Evolutionary conservation across 495 filamentous ascomycete genomes (phyloP).

Genomic region (Aspergillus panamensis): DNA sequence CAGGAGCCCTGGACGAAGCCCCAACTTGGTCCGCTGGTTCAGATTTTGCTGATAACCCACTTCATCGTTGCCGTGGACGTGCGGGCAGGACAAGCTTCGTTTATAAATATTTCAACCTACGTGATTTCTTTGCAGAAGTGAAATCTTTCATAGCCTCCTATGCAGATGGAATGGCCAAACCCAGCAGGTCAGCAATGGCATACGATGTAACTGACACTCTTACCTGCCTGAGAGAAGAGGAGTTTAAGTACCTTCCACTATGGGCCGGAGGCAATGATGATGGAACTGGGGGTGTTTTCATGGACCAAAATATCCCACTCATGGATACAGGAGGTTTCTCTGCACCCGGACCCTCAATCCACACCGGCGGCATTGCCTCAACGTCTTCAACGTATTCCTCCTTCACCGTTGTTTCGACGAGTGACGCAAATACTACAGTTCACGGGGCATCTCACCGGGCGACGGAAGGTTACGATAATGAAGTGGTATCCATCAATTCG

Average conservation of each 20-base stretch:
- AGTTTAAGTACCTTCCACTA: constrained; percentile 51
- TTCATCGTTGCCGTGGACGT: background rate
- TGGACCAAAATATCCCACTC: constrained; percentile 36
- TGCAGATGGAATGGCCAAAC: constrained; percentile 19
- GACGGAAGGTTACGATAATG: constrained; percentile 27
- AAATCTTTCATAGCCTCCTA: constrained; percentile 18
- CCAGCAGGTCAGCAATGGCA: constrained; percentile 10
- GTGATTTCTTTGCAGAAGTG: constrained; percentile 15
- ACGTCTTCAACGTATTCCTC: constrained; percentile 21
- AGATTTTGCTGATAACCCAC: background rate
- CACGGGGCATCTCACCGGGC: constrained; percentile 35
- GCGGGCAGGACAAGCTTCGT: background rate
- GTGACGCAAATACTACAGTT: constrained; percentile 33
- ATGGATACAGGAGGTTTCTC: constrained; percentile 41
- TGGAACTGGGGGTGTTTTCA: constrained; percentile 51
- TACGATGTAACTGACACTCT: constrained; percentile 40
- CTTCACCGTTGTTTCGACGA: constrained; percentile 24
- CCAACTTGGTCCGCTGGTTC: too few relatives aligned
- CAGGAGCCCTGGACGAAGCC: background rate
- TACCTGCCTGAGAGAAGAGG: constrained; percentile 44
- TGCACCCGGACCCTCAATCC: constrained; percentile 41
- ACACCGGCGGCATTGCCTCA: constrained; percentile 34
- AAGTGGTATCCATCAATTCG: constrained; percentile 30
- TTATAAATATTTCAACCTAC: background rate
- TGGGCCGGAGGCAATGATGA: constrained; percentile 57